Percentiles rank a stretch among this genome's conserved stretches.
These are phyloP conservation scores for Dichomitus squalens DNA, from an alignment of 1,284 basidiomycete genomes.

Conservation along the genomic window DNA sequence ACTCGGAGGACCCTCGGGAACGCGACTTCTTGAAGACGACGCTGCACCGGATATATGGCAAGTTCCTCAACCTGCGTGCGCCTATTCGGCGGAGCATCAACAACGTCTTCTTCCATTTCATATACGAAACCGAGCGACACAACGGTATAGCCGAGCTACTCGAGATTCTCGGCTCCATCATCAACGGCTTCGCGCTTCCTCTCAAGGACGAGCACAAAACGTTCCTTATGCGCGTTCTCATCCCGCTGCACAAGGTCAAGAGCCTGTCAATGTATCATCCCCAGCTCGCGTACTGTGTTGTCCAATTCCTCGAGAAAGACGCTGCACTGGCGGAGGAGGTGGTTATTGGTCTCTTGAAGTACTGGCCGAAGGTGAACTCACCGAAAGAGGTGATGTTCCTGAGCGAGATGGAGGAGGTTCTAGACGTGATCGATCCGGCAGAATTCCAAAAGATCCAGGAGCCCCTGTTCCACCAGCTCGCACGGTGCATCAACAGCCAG, in stretches of 20 bases:
- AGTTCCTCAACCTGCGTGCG: conserved; percentile 97
- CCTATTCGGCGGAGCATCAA: conserved; percentile 99
- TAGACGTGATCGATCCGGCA: conserved; percentile 96
- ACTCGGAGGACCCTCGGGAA: conserved; percentile 98
- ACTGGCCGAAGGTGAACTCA: conserved; percentile 99
- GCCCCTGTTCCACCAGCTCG: conserved; percentile 92
- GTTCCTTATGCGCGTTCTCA: conserved; percentile 94
- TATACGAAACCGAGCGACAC: conserved; percentile 98
- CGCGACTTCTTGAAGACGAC: conserved; percentile 99
- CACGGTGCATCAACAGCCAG: conserved; percentile 97
- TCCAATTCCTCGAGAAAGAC: conserved; percentile 99
- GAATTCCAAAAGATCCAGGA: conserved; percentile 98
- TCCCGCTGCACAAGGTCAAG: conserved; percentile 98
- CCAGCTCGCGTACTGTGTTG: conserved; percentile 98
- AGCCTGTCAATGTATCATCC: conserved; percentile 97
- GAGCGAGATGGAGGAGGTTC: conserved; percentile 98
- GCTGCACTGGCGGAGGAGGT: conserved; percentile 93
- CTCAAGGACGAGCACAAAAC: conserved; percentile 99
- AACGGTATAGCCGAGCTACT: conserved; percentile 99
- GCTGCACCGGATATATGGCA: conserved; percentile 98
- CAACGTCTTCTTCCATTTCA: conserved; percentile 99
- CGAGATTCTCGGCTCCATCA: conserved; percentile 98
- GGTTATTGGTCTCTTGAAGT: conserved; percentile 91
- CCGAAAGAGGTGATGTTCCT: conserved; percentile 99
- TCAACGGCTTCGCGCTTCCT: conserved; percentile 98